Evolutionary conservation across 163 green algal species (phyloP), one percentile per base, ranked within the genome.

Genomic region (Botryococcus braunii): DNA sequence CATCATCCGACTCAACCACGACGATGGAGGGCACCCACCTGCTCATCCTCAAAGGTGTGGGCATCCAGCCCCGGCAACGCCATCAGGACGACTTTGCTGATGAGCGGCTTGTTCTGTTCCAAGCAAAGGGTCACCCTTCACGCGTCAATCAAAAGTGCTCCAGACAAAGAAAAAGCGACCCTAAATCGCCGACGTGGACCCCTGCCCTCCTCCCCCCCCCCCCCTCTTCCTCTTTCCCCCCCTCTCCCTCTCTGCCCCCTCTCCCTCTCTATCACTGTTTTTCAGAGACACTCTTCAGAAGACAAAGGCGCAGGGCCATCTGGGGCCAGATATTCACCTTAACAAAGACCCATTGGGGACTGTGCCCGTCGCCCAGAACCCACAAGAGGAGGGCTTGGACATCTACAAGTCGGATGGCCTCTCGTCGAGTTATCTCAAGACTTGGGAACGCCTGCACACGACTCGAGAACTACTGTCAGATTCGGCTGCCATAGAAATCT

Each of bases 81-180:
- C 25, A 86, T 27, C 60, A 86, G 29, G n/a, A 82, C 52, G 39
- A 86, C 69, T 27, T 72, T 64, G n/a, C 60, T 50, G 3, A 86
- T 69, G 57, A 86, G 65, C 0, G 74, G 66, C 66, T 83, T 84
- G 72, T 86, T 86, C 77, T 82, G 73, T n/a, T n/a, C n/a, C n/a
- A n/a, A n/a, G n/a, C 65, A 72, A 29, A 11, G 27, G 1, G 9
- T 9, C 61, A 31, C 35, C 58, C 43, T 17, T 17, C 43, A 52
- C 43, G 43, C 43, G 13, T 52, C 43, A 52, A 17, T 17, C 43
- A 13, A 52, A n/a, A n/a, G n/a, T n/a, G n/a, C n/a, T n/a, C n/a
- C n/a, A n/a, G n/a, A n/a, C n/a, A n/a, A n/a, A n/a, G n/a, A n/a
- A n/a, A n/a, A n/a, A n/a, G n/a, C n/a, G n/a, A n/a, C n/a, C n/a